phyloP scores from a whole-genome alignment of 2,329 filamentous ascomycete genomes.

The Colletotrichum sidae region DNA sequence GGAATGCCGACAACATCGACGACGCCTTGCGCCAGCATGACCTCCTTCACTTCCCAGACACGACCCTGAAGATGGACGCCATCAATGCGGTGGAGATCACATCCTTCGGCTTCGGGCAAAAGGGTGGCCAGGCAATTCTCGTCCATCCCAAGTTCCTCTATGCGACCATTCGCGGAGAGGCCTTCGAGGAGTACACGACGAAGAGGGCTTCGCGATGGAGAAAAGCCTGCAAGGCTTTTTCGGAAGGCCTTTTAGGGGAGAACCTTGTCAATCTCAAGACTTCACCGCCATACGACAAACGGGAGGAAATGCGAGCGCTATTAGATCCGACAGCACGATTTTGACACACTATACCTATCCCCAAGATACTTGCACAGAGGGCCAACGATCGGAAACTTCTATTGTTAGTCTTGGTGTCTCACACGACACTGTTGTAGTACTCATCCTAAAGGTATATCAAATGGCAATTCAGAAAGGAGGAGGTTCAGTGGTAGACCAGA shows the following conservation, averaged over 20 bases:
- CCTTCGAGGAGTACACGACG: slow-evolving; percentile 27
- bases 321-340: slow-evolving; percentile 14
- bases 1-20: slow-evolving; percentile 52
- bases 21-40: slow-evolving; percentile 42
- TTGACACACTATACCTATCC: neutral
- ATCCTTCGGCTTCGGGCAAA: slow-evolving; percentile 59
- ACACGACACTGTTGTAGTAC: no score
- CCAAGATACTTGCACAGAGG: neutral
- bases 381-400: neutral
- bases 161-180: slow-evolving; percentile 40
- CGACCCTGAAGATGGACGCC: slow-evolving; percentile 39
- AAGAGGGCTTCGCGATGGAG: slow-evolving; percentile 6
- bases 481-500: no score
- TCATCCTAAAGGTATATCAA: no score
- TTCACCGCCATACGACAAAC: slow-evolving; percentile 3
- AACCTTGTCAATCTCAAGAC: slow-evolving; percentile 5
- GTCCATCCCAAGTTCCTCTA: slow-evolving; percentile 51
- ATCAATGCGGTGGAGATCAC: slow-evolving; percentile 52
- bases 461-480: no score
- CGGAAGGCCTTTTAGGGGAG: neutral
- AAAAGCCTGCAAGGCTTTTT: neutral
- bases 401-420: neutral
- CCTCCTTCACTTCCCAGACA: slow-evolving; percentile 48
- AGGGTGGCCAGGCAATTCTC: slow-evolving; percentile 51
- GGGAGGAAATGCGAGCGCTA: neutral